Percentiles rank a stretch among this genome's conserved stretches.
Conservation (phyloP, 2,329 filamentous ascomycete genomes). For the Rachicladosporium sp. region DNA sequence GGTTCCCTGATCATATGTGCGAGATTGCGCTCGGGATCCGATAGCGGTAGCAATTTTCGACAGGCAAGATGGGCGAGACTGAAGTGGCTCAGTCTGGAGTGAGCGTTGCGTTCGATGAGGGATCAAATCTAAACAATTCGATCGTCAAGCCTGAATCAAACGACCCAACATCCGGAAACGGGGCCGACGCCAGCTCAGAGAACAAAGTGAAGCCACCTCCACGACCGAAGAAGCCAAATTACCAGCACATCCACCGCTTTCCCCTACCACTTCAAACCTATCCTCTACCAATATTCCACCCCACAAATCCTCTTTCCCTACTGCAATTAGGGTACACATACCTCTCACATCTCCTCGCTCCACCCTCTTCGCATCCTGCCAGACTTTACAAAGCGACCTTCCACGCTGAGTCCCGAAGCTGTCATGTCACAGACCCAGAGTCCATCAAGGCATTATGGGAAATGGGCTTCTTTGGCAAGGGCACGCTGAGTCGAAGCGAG, state of each 20-base stretch:
- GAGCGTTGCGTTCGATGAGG: too few species aligned
- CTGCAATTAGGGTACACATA: conserved; percentile 69
- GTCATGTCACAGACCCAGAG: conserved; percentile 67
- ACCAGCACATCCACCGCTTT: conserved; percentile 66
- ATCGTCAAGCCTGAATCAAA: too few species aligned
- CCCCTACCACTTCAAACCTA: conserved; percentile 71
- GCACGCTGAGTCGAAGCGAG: conserved; percentile 83
- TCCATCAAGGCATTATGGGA: conserved; percentile 81
- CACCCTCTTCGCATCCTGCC: conserved; percentile 51
- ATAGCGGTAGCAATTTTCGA: too few species aligned
- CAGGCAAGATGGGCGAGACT: too few species aligned
- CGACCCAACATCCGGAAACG: not conserved
- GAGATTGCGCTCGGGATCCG: too few species aligned
- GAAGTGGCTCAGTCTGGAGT: too few species aligned
- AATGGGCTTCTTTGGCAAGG: conserved; percentile 95
- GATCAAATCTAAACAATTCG: too few species aligned
- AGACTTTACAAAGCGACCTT: conserved; percentile 62
- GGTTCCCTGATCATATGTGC: too few species aligned
- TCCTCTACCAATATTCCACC: conserved; percentile 77
- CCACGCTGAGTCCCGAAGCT: conserved; percentile 66
- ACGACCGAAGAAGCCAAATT: conserved; percentile 38
- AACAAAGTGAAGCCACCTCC: conserved; percentile 7
- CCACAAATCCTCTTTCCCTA: conserved; percentile 81
- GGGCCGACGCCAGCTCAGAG: conserved; percentile 3
- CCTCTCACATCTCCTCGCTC: conserved; percentile 56